These are phyloP conservation scores for Clonostachys rosea DNA, from an alignment of 2,329 filamentous ascomycete genomes.

Conservation along the genomic window DNA sequence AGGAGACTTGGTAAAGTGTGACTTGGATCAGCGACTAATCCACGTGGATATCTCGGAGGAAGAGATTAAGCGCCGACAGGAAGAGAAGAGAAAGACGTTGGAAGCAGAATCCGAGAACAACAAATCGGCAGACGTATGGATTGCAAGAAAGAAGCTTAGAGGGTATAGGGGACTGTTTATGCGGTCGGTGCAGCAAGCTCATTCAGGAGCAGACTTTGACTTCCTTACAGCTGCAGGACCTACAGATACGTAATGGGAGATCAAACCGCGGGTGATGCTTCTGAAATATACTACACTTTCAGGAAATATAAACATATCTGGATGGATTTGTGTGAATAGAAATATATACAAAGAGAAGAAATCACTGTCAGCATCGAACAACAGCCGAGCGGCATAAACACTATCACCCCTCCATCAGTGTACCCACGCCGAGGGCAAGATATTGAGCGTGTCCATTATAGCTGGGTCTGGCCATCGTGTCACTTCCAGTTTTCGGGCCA, in stretches of 20 bases:
- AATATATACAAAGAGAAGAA: too few species aligned
- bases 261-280: too few species aligned
- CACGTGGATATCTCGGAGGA: constrained; percentile 58
- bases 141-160: constrained; percentile 30
- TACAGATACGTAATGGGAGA: background rate
- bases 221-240: constrained; percentile 47
- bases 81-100: constrained; percentile 48
- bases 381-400: too few species aligned
- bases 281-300: too few species aligned
- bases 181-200: constrained; percentile 54
- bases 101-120: constrained; percentile 6
- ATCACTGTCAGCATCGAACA: too few species aligned
- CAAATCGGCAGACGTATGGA: constrained; percentile 22
- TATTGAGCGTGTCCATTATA: too few species aligned
- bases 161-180: constrained; percentile 58
- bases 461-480: too few species aligned
- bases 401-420: too few species aligned
- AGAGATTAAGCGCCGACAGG: constrained; percentile 60
- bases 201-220: constrained; percentile 56
- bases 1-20: constrained; percentile 76
- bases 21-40: constrained; percentile 62
- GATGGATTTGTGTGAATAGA: too few species aligned
- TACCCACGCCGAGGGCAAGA: too few species aligned
- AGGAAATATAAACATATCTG: too few species aligned
- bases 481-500: too few species aligned